Conservation (phyloP, 2,329 filamentous ascomycete genomes). For the Fusarium cyanostomum region DNA sequence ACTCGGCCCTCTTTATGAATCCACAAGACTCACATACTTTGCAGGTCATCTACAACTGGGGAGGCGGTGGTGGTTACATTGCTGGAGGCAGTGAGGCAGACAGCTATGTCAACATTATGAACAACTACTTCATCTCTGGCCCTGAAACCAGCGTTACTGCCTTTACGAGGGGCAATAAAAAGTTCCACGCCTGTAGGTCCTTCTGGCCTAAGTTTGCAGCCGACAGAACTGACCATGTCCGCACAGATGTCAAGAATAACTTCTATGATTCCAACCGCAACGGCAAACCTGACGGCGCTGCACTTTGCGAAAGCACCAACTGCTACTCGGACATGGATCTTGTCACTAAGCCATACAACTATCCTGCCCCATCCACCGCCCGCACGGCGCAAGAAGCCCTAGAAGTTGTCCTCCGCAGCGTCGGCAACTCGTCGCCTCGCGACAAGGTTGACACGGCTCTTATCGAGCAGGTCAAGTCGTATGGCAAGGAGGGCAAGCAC, state of each 20-base stretch:
- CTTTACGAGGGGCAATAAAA: slow-evolving; percentile 64
- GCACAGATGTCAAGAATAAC: slow-evolving; percentile 58
- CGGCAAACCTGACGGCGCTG: slow-evolving; percentile 58
- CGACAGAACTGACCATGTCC: neutral
- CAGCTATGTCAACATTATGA: slow-evolving; percentile 62
- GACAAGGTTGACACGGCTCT: slow-evolving; percentile 56
- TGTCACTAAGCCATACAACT: slow-evolving; percentile 51
- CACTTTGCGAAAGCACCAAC: slow-evolving; percentile 52
- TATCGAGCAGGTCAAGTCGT: slow-evolving; percentile 56
- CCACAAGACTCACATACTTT: slow-evolving; percentile 1
- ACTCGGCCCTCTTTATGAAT: accelerated
- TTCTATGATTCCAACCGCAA: slow-evolving; percentile 61
- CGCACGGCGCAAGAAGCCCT: slow-evolving; percentile 53
- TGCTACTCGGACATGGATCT: slow-evolving; percentile 61
- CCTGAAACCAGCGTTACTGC: slow-evolving; percentile 59
- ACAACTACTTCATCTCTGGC: slow-evolving; percentile 67
- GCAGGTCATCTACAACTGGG: slow-evolving; percentile 65
- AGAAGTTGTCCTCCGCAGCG: slow-evolving; percentile 50
- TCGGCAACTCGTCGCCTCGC: slow-evolving; percentile 55
- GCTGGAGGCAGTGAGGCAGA: slow-evolving; percentile 59
- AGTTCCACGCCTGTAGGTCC: slow-evolving; percentile 59
- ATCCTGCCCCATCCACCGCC: slow-evolving; percentile 53
- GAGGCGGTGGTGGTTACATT: slow-evolving; percentile 63
- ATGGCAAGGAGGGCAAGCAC: slow-evolving; percentile 54
- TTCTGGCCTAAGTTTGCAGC: neutral